Percentiles rank a stretch among this genome's conserved stretches.
Evolutionary conservation across 345 rosid species (phyloP).

Genomic region (Gossypium thurberi): DNA sequence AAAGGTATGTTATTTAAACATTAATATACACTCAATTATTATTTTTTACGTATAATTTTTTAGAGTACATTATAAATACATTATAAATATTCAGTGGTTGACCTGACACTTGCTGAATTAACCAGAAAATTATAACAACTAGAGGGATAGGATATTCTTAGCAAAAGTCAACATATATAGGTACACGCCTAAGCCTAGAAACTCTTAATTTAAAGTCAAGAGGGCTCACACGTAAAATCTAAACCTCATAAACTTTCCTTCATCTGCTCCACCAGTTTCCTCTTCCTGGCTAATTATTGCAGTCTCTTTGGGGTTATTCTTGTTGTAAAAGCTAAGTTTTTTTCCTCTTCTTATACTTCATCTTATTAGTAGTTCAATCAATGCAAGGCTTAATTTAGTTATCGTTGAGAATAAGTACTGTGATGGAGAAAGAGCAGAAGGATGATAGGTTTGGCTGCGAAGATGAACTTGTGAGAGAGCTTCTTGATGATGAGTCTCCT

Average conservation of each 20-base stretch:
- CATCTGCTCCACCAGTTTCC: not conserved
- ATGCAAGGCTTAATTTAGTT: not conserved
- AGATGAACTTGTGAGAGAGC: slow-evolving; percentile 46
- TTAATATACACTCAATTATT: too few species aligned
- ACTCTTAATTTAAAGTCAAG: slow-evolving; percentile 15
- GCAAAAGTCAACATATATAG: not conserved
- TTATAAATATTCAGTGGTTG: slow-evolving; percentile 30
- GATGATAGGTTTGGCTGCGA: slow-evolving; percentile 24
- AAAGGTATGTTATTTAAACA: too few species aligned
- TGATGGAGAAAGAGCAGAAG: slow-evolving; percentile 28
- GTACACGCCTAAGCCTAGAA: slow-evolving; percentile 5
- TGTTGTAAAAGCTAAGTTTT: not conserved
- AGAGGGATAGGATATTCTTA: slow-evolving; percentile 15
- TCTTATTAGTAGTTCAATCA: not conserved
- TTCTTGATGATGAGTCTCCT: slow-evolving; percentile 45
- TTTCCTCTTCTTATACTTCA: not conserved
- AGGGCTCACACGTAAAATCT: slow-evolving; percentile 7
- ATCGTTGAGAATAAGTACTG: not conserved
- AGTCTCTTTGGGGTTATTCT: too few species aligned
- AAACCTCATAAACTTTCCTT: not conserved
- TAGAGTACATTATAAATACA: too few species aligned
- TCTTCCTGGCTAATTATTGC: not conserved
- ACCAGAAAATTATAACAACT: slow-evolving; percentile 12
- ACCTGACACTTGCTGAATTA: not conserved
- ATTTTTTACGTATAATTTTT: too few species aligned